Evolutionary conservation across 495 filamentous ascomycete genomes (phyloP), one percentile per base, ranked within the genome.

Genomic region (Jackrogersella minutella): DNA sequence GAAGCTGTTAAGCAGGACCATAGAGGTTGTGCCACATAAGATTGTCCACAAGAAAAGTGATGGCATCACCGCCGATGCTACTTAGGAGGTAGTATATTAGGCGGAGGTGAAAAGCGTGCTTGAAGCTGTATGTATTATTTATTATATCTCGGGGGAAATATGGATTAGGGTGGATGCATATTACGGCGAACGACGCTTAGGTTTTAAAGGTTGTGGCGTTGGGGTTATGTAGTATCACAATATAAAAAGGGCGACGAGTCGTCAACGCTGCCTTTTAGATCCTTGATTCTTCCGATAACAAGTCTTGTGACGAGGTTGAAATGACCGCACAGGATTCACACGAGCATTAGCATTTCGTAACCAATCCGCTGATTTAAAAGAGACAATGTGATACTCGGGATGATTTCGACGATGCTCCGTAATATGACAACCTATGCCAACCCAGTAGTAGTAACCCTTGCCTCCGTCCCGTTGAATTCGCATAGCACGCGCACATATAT

Each of bases 1-100:
- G 63, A 78, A 80, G 40, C 67, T 99, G 64, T 76, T 99, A 24
- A 89, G 88, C 65, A 84, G 88, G 57, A 87, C 92, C 68, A 83
- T 97, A 5, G 84, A 87, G 68, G 78, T 85, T 39, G 66, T 91
- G 14, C 82, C 85, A 10, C 79, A 84, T 56, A 83, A 80, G 64
- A 83, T 44, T 1, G 68, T 60, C 0, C 62, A 68, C 19, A 70
- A 66, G 40, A 66, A 70, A 10, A 50, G 61, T 13, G 70, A 68
- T 1, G 55, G 57, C n/a, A 33, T 68, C 46, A 28, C 59, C 51
- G 11, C 67, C 36, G 60, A 70, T 19, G 10, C 58, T 62, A 54
- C 61, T 16, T 69, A 69, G 66, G 66, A 57, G 28, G 56, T 69
- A 51, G 43, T 69, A 10, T 36, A 6, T 36, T 36, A 36, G 11